These are phyloP conservation scores for Pythium brassicae DNA, from an alignment of 352 stramenopile genomes.

Conservation along the genomic window DNA sequence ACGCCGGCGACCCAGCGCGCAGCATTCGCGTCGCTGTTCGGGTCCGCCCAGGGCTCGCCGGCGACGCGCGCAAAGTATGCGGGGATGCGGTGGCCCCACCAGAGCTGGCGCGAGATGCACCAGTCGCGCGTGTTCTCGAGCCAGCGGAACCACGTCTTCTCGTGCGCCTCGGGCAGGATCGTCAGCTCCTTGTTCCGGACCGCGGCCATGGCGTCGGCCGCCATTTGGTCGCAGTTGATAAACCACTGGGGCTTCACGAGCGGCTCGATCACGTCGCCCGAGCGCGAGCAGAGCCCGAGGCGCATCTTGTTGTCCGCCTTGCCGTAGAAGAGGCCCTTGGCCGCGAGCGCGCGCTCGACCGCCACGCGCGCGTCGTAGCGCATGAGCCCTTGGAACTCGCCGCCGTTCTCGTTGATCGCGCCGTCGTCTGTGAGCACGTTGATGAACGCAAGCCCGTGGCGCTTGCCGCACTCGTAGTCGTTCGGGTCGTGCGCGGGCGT, in stretches of 20 bases:
- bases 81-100: conserved; percentile 99
- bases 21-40: conserved; percentile 54
- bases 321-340: conserved; percentile 93
- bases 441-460: conserved; percentile 97
- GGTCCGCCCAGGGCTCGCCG: conserved; percentile 70
- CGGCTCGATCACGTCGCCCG: conserved; percentile 98
- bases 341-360: conserved; percentile 90
- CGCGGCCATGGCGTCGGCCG: conserved; percentile 74
- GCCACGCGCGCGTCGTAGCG: conserved; percentile 87
- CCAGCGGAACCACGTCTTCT: conserved; percentile 98
- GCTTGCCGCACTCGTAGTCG: conserved; percentile 98
- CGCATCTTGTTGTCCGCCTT: conserved; percentile 99
- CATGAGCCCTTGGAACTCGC: conserved; percentile 82
- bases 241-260: conserved; percentile 99
- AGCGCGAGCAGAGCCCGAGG: conserved; percentile 96
- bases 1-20: conserved; percentile 74
- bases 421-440: conserved; percentile 96
- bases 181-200: conserved; percentile 80
- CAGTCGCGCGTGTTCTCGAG: conserved; percentile 99
- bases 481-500: conserved; percentile 99
- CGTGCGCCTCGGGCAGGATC: conserved; percentile 80
- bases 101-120: conserved; percentile 99
- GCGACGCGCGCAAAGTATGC: conserved; percentile 95
- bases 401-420: conserved; percentile 94
- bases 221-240: conserved; percentile 56